phyloP scores from a whole-genome alignment of 2,329 filamentous ascomycete genomes.

The Aureobasidium lini region DNA sequence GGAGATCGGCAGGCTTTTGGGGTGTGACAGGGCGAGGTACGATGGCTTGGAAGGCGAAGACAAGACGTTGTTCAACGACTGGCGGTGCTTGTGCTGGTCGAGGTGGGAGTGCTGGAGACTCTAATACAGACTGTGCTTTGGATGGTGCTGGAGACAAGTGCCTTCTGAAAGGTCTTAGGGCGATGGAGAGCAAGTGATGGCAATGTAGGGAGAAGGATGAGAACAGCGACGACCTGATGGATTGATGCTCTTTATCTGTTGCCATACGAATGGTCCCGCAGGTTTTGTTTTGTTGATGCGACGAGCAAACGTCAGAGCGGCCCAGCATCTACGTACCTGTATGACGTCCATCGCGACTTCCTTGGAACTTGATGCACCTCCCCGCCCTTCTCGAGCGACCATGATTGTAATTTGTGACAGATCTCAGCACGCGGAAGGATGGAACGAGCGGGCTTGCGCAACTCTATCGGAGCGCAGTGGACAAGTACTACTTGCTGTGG shows the following conservation, averaged over 20 bases:
- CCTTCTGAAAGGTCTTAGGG: background rate
- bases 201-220: background rate
- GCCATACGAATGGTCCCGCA: background rate
- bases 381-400: too few species aligned
- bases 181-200: background rate
- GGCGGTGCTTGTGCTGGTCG: background rate
- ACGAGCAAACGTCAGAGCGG: constrained; percentile 4
- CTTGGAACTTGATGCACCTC: background rate
- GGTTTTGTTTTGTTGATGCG: background rate
- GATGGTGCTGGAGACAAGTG: background rate
- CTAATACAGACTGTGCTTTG: background rate
- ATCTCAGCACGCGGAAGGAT: too few species aligned
- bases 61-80: background rate
- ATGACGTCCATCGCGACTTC: constrained; percentile 7
- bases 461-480: too few species aligned
- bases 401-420: too few species aligned
- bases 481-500: too few species aligned
- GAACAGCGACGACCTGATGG: background rate
- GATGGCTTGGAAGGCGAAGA: background rate
- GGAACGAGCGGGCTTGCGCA: too few species aligned
- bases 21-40: background rate
- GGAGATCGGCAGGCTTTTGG: background rate
- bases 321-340: background rate
- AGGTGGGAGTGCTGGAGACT: background rate
- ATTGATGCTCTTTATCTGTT: background rate